Evolutionary conservation across 352 stramenopile genomes (phyloP).

Genomic region (Pythium apleroticum): DNA sequence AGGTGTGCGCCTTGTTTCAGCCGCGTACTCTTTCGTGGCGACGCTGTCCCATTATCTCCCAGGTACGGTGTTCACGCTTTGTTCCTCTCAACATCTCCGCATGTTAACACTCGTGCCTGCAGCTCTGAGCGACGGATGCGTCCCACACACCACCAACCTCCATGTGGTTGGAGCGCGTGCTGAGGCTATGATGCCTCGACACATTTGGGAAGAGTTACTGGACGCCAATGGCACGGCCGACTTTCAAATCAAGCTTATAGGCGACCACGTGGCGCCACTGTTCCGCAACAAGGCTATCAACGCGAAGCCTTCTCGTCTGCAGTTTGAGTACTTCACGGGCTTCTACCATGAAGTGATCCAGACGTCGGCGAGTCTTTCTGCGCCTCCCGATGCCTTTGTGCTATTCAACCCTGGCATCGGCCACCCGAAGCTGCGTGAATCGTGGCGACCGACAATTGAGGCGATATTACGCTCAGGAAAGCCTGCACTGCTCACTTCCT

Average conservation of each 20-base stretch:
- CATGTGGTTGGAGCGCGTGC: conserved; percentile 69
- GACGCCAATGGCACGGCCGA: conserved; percentile 35
- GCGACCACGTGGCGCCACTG: conserved; percentile 57
- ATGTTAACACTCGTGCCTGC: not conserved
- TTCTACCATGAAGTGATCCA: conserved; percentile 45
- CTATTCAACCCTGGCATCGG: conserved; percentile 76
- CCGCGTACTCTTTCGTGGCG: conserved; percentile 69
- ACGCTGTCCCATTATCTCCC: conserved; percentile 43
- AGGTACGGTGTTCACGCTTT: conserved; percentile 8
- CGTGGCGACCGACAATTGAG: conserved; percentile 57
- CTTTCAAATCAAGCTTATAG: conserved; percentile 59
- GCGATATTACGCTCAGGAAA: conserved; percentile 41
- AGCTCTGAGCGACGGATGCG: not conserved
- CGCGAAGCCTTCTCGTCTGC: conserved; percentile 19
- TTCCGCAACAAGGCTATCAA: conserved; percentile 24
- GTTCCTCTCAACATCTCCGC: not conserved
- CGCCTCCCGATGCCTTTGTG: conserved; percentile 51
- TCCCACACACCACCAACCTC: conserved; percentile 25
- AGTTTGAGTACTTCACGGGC: conserved; percentile 44
- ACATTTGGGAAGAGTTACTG: conserved; percentile 64
- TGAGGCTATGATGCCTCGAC: conserved; percentile 71
- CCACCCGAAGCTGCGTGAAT: conserved; percentile 44
- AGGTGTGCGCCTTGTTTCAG: conserved; percentile 54
- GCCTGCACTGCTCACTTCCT: conserved; percentile 62
- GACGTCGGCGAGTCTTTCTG: not conserved